A percentile compares a stretch with the other conserved stretches of the same genome.
Conservation (phyloP, 768 basidiomycete species). For the Kondoa subrosea region DNA sequence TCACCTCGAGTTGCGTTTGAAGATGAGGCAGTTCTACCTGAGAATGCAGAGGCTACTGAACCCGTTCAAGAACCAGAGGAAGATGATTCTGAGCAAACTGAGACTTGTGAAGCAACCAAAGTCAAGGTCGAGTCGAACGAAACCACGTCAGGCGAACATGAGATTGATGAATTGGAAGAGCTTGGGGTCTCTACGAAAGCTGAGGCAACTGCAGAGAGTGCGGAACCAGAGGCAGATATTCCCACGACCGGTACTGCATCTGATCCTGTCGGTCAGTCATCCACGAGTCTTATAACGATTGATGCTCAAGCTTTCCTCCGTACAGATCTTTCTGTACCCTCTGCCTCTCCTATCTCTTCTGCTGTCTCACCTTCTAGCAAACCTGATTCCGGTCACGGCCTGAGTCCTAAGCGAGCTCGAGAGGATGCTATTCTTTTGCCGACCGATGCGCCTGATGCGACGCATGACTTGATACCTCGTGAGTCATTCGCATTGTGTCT, state of each 20-base stretch:
- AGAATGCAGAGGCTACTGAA: not conserved
- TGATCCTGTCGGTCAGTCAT: too few relatives aligned
- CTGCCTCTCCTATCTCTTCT: not conserved
- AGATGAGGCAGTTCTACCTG: not conserved
- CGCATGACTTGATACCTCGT: not conserved
- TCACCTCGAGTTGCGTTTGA: too few relatives aligned
- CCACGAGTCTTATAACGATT: too few relatives aligned
- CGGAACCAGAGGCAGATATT: too few relatives aligned
- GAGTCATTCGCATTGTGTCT: not conserved
- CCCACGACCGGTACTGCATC: too few relatives aligned
- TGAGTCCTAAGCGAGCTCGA: constrained; percentile 1
- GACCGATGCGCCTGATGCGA: not conserved
- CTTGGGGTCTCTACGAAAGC: not conserved
- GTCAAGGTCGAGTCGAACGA: not conserved
- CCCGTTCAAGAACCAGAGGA: not conserved
- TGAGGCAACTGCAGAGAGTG: not conserved
- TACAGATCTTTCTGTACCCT: too few relatives aligned
- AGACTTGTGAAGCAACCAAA: not conserved
- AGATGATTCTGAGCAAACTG: not conserved
- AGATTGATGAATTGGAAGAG: not conserved
- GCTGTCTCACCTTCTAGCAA: not conserved
- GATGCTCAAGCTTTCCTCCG: too few relatives aligned
- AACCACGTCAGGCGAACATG: not conserved
- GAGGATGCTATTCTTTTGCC: not conserved
- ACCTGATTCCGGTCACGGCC: not conserved